These are phyloP conservation scores for Aspergillus brunneoviolaceus DNA, from an alignment of 2,329 filamentous ascomycete species.

Conservation along the genomic window DNA sequence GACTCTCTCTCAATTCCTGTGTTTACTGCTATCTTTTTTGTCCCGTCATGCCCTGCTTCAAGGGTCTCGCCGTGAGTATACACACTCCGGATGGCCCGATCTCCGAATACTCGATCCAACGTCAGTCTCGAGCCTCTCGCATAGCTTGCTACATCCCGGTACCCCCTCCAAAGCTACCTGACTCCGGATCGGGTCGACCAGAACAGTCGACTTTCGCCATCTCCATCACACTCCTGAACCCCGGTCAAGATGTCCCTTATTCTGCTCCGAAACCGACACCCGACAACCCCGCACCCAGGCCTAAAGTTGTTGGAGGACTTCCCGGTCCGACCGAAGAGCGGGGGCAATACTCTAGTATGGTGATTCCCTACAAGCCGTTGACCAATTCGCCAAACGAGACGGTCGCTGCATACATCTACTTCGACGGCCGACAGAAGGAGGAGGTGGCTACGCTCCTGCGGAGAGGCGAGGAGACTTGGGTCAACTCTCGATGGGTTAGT, in stretches of 20 bases:
- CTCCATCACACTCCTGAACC: slow-evolving; percentile 91
- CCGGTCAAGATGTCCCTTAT: slow-evolving; percentile 85
- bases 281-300: slow-evolving; percentile 75
- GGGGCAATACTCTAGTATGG: slow-evolving; percentile 55
- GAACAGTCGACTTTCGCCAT: slow-evolving; percentile 97
- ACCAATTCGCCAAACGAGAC: slow-evolving; percentile 94
- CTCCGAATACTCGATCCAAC: slow-evolving; percentile 90
- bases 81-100: slow-evolving; percentile 79
- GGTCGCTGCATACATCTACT: slow-evolving; percentile 98
- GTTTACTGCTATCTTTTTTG: not conserved
- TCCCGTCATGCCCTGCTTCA: slow-evolving; percentile 84
- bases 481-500: slow-evolving; percentile 97
- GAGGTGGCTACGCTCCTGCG: slow-evolving; percentile 92
- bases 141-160: slow-evolving; percentile 98
- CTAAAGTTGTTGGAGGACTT: slow-evolving; percentile 75
- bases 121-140: slow-evolving; percentile 83
- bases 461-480: slow-evolving; percentile 96
- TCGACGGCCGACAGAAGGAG: slow-evolving; percentile 91
- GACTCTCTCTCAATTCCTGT: not conserved
- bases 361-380: slow-evolving; percentile 86
- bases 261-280: slow-evolving; percentile 79
- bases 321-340: slow-evolving; percentile 55
- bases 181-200: slow-evolving; percentile 68
- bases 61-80: slow-evolving; percentile 97
- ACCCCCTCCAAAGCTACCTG: slow-evolving; percentile 76